These are phyloP conservation scores for Penstemon eatonii DNA, from an alignment of 257 asterid species.

Conservation along the genomic window DNA sequence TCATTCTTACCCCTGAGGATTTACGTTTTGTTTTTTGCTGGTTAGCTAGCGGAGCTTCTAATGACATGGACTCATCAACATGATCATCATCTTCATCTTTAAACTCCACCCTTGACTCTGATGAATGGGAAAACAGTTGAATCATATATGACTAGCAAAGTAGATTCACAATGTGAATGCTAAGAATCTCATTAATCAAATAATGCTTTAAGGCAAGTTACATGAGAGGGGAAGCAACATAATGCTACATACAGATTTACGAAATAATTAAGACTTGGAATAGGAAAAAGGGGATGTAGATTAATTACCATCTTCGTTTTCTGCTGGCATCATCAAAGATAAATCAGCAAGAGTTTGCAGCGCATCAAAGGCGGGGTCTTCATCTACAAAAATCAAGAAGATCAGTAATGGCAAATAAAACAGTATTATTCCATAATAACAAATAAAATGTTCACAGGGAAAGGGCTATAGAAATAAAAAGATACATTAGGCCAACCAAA, in stretches of 20 bases:
- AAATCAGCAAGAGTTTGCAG: constrained; percentile 84
- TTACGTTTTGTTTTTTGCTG: constrained; percentile 50
- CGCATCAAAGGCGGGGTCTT: constrained; percentile 70
- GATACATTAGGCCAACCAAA: background rate
- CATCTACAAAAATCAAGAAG: constrained; percentile 54
- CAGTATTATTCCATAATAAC: background rate
- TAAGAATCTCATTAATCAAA: background rate
- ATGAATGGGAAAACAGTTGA: constrained; percentile 22
- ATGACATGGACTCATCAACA: constrained; percentile 59
- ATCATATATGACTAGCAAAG: constrained; percentile 14
- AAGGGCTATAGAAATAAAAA: constrained; percentile 1
- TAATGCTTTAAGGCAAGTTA: constrained; percentile 12
- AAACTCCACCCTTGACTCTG: constrained; percentile 37
- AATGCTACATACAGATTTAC: background rate
- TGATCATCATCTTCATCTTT: constrained; percentile 51
- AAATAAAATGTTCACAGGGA: background rate
- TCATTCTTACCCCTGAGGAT: constrained; percentile 49
- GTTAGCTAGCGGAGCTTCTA: constrained; percentile 43
- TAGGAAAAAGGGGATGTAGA: constrained; percentile 28
- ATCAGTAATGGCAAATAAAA: constrained; percentile 25
- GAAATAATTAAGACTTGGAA: background rate
- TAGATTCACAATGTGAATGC: constrained; percentile 11
- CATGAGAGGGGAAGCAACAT: constrained; percentile 15
- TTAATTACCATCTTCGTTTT: constrained; percentile 69
- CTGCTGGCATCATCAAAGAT: constrained; percentile 77